These are phyloP conservation scores for Zygosaccharomyces gambellarensis DNA, from an alignment of 805 yeast species.

Conservation along the genomic window DNA sequence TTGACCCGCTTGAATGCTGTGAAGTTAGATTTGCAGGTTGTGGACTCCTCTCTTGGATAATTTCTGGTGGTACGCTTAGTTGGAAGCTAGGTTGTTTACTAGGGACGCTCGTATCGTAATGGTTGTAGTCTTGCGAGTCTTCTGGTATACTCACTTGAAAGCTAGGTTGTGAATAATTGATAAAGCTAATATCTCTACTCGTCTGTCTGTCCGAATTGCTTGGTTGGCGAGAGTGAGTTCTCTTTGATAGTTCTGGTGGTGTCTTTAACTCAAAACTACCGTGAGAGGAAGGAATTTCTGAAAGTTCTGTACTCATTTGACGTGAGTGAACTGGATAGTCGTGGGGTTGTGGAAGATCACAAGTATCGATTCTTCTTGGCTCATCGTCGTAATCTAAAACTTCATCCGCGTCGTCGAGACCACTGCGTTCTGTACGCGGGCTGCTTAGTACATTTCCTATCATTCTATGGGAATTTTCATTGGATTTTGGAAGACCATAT, in stretches of 20 bases:
- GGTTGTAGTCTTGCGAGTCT: not conserved
- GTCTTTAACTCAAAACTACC: conserved; percentile 1
- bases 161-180: not conserved
- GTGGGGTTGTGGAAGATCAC: not conserved
- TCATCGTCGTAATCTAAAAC: not conserved
- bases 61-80: conserved; percentile 1
- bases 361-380: not conserved
- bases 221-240: not conserved
- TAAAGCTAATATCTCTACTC: not conserved
- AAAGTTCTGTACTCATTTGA: not conserved
- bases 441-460: not conserved
- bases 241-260: not conserved
- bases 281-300: not conserved
- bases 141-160: not conserved
- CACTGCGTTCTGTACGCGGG: not conserved
- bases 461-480: not conserved
- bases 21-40: not conserved
- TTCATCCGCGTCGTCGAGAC: not conserved
- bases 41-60: not conserved
- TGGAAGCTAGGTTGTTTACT: conserved; percentile 4
- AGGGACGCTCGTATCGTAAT: not conserved
- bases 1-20: not conserved
- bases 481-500: not conserved
- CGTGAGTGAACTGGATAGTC: not conserved
- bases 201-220: not conserved